phyloP scores from a whole-genome alignment of 495 filamentous ascomycete species.

The Neurospora tetraspora region DNA sequence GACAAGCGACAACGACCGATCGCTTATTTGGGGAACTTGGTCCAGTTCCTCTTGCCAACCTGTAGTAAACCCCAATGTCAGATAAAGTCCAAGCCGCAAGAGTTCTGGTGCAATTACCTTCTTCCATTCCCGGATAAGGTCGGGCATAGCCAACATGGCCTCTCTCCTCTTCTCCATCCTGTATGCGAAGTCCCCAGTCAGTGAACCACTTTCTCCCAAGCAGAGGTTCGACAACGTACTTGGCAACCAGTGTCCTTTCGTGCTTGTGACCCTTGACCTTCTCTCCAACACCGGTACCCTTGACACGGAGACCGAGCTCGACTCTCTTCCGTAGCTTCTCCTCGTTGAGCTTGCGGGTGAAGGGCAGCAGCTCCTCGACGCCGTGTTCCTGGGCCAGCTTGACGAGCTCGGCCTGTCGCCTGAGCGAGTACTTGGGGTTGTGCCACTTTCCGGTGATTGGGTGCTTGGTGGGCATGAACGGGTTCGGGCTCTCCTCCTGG shows the following conservation, averaged over 20 bases:
- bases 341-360: slow-evolving; percentile 63
- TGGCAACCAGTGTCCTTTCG: slow-evolving; percentile 76
- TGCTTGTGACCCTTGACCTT: slow-evolving; percentile 88
- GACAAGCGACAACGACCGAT: neutral
- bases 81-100: neutral
- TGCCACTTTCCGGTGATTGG: slow-evolving; percentile 68
- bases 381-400: slow-evolving; percentile 74
- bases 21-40: slow-evolving; percentile 68
- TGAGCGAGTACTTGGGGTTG: slow-evolving; percentile 66
- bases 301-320: slow-evolving; percentile 68
- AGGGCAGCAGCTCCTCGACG: slow-evolving; percentile 76
- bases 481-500: slow-evolving; percentile 48
- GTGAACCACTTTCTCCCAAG: neutral
- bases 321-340: slow-evolving; percentile 53
- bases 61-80: slow-evolving; percentile 28
- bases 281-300: slow-evolving; percentile 86
- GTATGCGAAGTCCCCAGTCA: slow-evolving; percentile 14
- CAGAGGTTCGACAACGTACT: slow-evolving; percentile 35
- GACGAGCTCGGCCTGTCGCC: slow-evolving; percentile 83
- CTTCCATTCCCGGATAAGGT: slow-evolving; percentile 85
- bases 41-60: slow-evolving; percentile 83
- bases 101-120: slow-evolving; percentile 44
- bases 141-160: slow-evolving; percentile 91
- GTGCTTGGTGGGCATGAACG: slow-evolving; percentile 65
- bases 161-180: slow-evolving; percentile 79